Conservation (phyloP, 2,329 filamentous ascomycete genomes). For the Chaetomium sp. region DNA sequence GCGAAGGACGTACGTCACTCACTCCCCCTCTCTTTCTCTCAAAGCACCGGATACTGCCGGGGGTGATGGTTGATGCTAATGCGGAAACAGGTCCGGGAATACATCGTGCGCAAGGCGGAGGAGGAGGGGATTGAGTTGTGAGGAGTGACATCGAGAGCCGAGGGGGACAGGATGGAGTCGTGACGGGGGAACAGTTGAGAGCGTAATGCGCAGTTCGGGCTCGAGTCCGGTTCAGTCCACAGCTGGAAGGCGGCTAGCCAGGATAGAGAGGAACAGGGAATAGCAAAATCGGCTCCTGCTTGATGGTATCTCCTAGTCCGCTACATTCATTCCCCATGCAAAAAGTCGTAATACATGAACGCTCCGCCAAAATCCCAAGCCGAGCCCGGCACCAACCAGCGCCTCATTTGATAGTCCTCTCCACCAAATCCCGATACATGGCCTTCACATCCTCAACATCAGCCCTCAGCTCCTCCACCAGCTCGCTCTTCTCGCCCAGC, state of each 20-base stretch:
- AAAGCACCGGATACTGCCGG: neutral
- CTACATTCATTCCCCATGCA: constrained; percentile 3
- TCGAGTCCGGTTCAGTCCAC: neutral
- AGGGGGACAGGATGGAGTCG: neutral
- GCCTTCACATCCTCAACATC: constrained; percentile 93
- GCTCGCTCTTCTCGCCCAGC: constrained; percentile 94
- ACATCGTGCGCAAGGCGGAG: constrained; percentile 76
- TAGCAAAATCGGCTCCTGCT: constrained; percentile 1
- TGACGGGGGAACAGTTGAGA: neutral
- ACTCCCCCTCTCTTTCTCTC: too few species aligned
- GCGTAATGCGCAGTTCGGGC: neutral
- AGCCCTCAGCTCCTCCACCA: constrained; percentile 84
- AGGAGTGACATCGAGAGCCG: neutral
- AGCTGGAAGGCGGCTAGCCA: neutral
- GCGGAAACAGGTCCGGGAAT: constrained; percentile 64
- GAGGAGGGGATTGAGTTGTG: constrained; percentile 74
- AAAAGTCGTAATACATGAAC: constrained; percentile 12
- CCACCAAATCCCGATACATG: constrained; percentile 92
- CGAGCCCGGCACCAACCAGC: too few species aligned
- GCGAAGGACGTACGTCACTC: constrained; percentile 70
- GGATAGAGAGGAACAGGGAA: constrained; percentile 12
- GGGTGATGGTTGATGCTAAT: neutral
- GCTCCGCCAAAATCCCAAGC: neutral
- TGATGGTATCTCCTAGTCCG: constrained; percentile 17
- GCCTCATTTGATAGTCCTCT: constrained; percentile 65